A percentile compares a stretch with the other conserved stretches of the same genome.
Evolutionary conservation across 163 green algal species (phyloP).

Genomic region (Coccomyxa subellipsoidea): DNA sequence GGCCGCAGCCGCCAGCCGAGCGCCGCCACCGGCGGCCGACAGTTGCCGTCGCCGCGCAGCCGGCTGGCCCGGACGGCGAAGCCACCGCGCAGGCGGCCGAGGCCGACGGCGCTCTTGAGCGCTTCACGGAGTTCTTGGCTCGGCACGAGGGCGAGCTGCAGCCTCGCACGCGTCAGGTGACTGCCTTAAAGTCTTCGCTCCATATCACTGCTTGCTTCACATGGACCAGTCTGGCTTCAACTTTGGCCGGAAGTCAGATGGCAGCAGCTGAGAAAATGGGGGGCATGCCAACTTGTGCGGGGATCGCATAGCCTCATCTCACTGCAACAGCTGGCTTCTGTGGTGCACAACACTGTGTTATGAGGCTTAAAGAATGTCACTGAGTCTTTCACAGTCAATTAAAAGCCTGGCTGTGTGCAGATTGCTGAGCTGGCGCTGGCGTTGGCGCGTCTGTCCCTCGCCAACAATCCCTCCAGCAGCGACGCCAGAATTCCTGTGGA

Average conservation of each 20-base stretch:
- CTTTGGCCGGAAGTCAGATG: neutral
- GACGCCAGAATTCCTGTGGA: neutral
- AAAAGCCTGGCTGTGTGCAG: neutral
- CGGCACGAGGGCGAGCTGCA: conserved; percentile 2
- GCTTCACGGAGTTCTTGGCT: neutral
- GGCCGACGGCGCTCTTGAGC: neutral
- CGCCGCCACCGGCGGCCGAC: neutral
- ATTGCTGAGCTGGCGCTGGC: conserved; percentile 5
- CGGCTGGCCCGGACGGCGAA: neutral
- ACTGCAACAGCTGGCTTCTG: no score
- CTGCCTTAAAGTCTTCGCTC: neutral
- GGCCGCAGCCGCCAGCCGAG: neutral
- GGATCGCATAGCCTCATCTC: no score
- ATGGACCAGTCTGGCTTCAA: no score
- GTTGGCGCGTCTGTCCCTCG: neutral
- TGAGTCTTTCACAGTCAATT: neutral
- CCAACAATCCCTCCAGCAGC: neutral
- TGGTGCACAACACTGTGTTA: neutral
- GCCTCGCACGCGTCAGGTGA: neutral
- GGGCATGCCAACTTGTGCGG: no score
- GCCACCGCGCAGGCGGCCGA: neutral
- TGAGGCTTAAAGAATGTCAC: neutral
- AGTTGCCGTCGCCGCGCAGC: neutral
- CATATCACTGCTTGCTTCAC: neutral
- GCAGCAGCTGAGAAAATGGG: neutral